Percentiles rank a stretch among this genome's conserved stretches.
Conservation (phyloP, 2,329 filamentous ascomycete genomes). For the Thielaviopsis populi region DNA sequence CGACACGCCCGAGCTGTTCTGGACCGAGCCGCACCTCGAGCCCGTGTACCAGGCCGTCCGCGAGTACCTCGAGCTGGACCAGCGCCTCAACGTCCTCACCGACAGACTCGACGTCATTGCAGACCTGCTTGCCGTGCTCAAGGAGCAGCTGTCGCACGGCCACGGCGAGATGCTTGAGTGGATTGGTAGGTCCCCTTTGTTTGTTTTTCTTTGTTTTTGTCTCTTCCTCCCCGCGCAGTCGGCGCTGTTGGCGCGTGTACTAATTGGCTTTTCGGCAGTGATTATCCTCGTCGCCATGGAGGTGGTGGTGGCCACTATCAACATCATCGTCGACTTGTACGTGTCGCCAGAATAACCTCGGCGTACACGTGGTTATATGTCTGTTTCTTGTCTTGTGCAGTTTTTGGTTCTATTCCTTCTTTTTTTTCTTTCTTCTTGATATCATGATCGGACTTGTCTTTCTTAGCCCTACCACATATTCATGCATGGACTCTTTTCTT, state of each 20-base stretch:
- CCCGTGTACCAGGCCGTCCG: constrained; percentile 91
- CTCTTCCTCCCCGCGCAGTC: neutral
- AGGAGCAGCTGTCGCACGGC: constrained; percentile 87
- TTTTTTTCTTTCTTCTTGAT: neutral
- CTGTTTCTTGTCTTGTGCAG: neutral
- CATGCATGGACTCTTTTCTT: too few species aligned
- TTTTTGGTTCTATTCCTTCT: too few species aligned
- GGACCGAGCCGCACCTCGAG: constrained; percentile 93
- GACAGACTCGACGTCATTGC: constrained; percentile 79
- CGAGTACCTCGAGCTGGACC: constrained; percentile 96
- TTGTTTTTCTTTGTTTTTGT: neutral
- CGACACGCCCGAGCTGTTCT: constrained; percentile 94
- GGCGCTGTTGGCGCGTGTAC: neutral
- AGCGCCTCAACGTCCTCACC: constrained; percentile 75
- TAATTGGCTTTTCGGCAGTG: constrained; percentile 35
- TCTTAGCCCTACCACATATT: neutral
- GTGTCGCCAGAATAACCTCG: constrained; percentile 27
- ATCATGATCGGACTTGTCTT: neutral
- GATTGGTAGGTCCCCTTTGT: constrained; percentile 51
- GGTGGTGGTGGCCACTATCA: constrained; percentile 81
- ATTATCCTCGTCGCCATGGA: constrained; percentile 93
- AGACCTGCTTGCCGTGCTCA: constrained; percentile 79
- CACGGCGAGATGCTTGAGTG: constrained; percentile 81
- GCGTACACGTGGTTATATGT: neutral
- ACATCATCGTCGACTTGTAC: constrained; percentile 89